These are phyloP conservation scores for Oryza brachyantha DNA, from an alignment of 176 grass and related monocot genomes.

Conservation along the genomic window DNA sequence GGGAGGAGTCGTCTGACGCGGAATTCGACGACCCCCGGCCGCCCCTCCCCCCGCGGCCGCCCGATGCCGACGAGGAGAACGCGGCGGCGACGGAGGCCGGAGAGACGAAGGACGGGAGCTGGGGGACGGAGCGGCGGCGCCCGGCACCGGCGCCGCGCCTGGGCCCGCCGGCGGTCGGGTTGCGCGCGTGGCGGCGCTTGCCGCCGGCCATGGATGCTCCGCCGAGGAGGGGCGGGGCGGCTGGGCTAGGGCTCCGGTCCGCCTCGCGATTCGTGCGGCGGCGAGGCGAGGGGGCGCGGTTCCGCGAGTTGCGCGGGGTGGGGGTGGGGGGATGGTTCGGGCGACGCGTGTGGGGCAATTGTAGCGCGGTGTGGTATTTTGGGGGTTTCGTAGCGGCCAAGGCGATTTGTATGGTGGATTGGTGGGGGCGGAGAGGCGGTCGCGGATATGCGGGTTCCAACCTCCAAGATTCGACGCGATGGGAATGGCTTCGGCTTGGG, in stretches of 20 bases:
- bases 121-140: slow-evolving; percentile 33
- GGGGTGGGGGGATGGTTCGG: too few relatives aligned
- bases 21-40: not conserved
- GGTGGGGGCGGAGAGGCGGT: too few relatives aligned
- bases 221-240: too few relatives aligned
- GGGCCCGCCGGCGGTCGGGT: slow-evolving; percentile 62
- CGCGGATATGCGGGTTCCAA: not conserved
- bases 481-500: too few relatives aligned
- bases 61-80: slow-evolving; percentile 28
- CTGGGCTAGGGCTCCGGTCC: slow-evolving; percentile 18
- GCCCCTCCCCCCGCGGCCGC: not conserved
- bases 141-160: slow-evolving; percentile 31
- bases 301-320: too few relatives aligned
- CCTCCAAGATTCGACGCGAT: not conserved
- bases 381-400: slow-evolving; percentile 33
- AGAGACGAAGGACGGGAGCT: slow-evolving; percentile 49
- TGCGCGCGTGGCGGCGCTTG: slow-evolving; percentile 43
- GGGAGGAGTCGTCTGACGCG: not conserved
- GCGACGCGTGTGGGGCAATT: not conserved
- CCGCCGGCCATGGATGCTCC: slow-evolving; percentile 50
- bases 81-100: slow-evolving; percentile 35
- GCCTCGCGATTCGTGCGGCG: slow-evolving; percentile 16
- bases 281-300: too few relatives aligned
- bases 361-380: not conserved
- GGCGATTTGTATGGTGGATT: not conserved